Evolutionary conservation across 176 grass and related monocot species (phyloP), one percentile per base, ranked within the genome.

Genomic region (Ensete ventricosum): DNA sequence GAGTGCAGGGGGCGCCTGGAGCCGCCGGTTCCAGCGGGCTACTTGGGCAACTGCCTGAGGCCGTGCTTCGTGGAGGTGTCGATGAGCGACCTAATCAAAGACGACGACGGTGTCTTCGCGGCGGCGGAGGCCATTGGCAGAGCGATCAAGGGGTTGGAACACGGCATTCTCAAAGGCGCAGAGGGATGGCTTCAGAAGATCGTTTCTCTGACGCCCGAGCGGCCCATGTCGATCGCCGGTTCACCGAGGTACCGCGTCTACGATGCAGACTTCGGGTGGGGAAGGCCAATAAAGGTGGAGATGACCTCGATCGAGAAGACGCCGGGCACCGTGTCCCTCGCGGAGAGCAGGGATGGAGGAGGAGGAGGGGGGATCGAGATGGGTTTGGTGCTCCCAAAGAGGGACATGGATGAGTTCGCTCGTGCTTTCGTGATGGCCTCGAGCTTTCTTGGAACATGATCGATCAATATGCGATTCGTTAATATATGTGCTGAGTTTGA

Each of bases 11-110:
- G 79, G 11, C 85, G 95, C 29, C 62, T 99, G 19, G 17, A 82
- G 2, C 95, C 95, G 53, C 84, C 88, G 17, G 51, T 99, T 1
- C 88, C 84, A 0, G 74, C 83, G 14, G 88, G 82, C 64, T 99
- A 91, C 81, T 88, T 99, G 8, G 95, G 95, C 81, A 99, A 99
- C 81, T 99, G 95, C 81, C 84, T 99, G 1, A 79, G 95, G 0
- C 90, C 90, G 0, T 99, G 95, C 80, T 99, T 99, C 75, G 88
- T 91, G 50, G 95, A 94, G 78, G 82, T 86, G 2, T 65, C 34
- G 60, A 52, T 73, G 70, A 64, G 34, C 10, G 84, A 88, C 60
- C 86, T 98, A 11, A 64, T 82, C 0, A 85, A 75, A 1, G 69
- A 19, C 12, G 82, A 19, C 12, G 82, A 83, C 43, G 90, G 94